A percentile compares a stretch with the other conserved stretches of the same genome.
Evolutionary conservation across 345 rosid genomes (phyloP).

Genomic region (Eutrema japonicum): DNA sequence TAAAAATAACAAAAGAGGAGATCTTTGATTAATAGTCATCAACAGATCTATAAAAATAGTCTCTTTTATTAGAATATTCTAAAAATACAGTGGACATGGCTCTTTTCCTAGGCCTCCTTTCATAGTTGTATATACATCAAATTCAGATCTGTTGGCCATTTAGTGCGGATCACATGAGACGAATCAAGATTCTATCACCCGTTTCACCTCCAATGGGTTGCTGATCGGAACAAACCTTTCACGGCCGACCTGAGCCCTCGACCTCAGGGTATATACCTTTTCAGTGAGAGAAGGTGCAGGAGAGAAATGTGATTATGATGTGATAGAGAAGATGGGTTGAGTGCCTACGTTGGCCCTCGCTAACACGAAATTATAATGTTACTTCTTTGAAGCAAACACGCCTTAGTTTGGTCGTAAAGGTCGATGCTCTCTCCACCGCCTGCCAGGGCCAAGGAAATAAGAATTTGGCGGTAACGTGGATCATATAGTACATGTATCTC

Average conservation of each 20-base stretch:
- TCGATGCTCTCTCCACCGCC: slow-evolving; percentile 4
- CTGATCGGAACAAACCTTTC: background rate
- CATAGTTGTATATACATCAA: background rate
- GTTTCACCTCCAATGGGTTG: slow-evolving; percentile 3
- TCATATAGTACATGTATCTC: slow-evolving; percentile 6
- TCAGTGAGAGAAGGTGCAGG: background rate
- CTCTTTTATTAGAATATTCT: slow-evolving; percentile 44
- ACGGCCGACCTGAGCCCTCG: slow-evolving; percentile 1
- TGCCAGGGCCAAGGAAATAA: slow-evolving; percentile 22
- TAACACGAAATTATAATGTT: background rate
- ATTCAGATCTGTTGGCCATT: slow-evolving; percentile 8
- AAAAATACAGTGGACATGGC: slow-evolving; percentile 33
- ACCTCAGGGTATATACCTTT: background rate
- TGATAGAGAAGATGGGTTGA: background rate
- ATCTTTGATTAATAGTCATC: slow-evolving; percentile 31
- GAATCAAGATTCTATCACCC: background rate
- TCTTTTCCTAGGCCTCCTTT: slow-evolving; percentile 27
- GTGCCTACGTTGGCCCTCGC: background rate
- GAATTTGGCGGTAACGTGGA: slow-evolving; percentile 12
- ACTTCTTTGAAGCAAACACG: background rate
- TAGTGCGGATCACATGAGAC: slow-evolving; percentile 2
- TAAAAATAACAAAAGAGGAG: slow-evolving; percentile 31
- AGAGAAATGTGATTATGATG: too few species aligned
- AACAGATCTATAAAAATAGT: slow-evolving; percentile 35
- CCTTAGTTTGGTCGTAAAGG: background rate